These are phyloP conservation scores for Candolleomyces aberdarensis DNA, from an alignment of 768 basidiomycete genomes.

Conservation along the genomic window DNA sequence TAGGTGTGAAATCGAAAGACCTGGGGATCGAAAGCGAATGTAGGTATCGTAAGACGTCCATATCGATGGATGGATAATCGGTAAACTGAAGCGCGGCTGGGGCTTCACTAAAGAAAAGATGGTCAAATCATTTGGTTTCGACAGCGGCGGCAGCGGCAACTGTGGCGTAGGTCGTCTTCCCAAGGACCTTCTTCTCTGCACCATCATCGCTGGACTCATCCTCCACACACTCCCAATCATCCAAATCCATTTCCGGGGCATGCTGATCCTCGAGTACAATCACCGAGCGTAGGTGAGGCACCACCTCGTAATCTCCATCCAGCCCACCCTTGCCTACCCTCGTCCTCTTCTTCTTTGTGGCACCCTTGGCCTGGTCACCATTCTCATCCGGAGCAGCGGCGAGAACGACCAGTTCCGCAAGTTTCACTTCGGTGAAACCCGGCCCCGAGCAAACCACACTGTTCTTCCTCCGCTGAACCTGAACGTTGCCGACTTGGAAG, in stretches of 20 bases:
- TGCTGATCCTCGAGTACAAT: constrained; percentile 16
- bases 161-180: constrained; percentile 7
- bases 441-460: not conserved
- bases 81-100: too few species aligned
- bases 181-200: not conserved
- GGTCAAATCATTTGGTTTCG: not conserved
- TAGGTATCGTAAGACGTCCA: too few species aligned
- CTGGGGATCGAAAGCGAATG: too few species aligned
- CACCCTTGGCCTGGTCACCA: constrained; percentile 3
- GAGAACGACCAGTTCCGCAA: constrained; percentile 11
- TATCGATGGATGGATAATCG: too few species aligned
- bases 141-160: constrained; percentile 3
- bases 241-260: not conserved
- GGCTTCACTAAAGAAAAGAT: not conserved
- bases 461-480: not conserved
- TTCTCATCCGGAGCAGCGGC: constrained; percentile 1
- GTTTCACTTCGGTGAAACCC: constrained; percentile 11
- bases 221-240: not conserved
- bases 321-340: not conserved
- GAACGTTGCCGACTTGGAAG: not conserved
- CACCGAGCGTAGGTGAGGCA: constrained; percentile 16
- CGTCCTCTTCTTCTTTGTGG: not conserved
- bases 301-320: constrained; percentile 13
- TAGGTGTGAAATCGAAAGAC: too few species aligned
- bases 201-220: not conserved